Percentiles rank a stretch among this genome's conserved stretches.
These are phyloP conservation scores for Leccinum pachyderme DNA, from an alignment of 1,284 basidiomycete species.

Conservation along the genomic window DNA sequence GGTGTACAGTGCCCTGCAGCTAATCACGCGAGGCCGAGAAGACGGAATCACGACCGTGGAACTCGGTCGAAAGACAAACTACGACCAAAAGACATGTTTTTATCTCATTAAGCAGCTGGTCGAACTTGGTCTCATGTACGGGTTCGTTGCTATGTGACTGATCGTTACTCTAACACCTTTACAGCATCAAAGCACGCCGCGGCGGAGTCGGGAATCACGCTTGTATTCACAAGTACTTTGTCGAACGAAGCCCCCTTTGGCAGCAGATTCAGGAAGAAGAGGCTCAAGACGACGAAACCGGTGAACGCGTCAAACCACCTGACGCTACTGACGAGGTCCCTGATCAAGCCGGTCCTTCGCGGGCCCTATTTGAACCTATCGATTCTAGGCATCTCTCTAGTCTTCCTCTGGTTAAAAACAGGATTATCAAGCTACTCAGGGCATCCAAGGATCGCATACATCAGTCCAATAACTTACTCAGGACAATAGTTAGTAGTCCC, in stretches of 20 bases:
- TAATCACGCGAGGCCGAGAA: conserved; percentile 78
- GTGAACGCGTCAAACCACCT: conserved; percentile 28
- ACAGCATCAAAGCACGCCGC: conserved; percentile 69
- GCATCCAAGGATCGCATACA: conserved; percentile 66
- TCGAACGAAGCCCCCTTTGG: conserved; percentile 68
- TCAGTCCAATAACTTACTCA: conserved; percentile 64
- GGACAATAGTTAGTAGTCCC: conserved; percentile 55
- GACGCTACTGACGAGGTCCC: conserved; percentile 32
- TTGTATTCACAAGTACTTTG: conserved; percentile 77
- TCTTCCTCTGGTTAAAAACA: conserved; percentile 60
- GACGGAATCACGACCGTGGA: conserved; percentile 76
- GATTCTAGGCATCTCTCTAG: conserved; percentile 75
- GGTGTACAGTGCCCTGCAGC: conserved; percentile 84
- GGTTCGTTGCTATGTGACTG: conserved; percentile 4
- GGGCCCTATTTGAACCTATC: conserved; percentile 61
- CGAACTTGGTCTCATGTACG: conserved; percentile 73
- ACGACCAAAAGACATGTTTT: conserved; percentile 88
- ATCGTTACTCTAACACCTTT: conserved; percentile 5
- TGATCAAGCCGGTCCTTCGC: conserved; percentile 31
- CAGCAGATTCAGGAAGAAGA: conserved; percentile 70
- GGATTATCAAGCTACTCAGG: conserved; percentile 66
- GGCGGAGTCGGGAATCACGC: conserved; percentile 76
- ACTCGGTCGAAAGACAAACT: conserved; percentile 74
- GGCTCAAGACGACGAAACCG: conserved; percentile 38
- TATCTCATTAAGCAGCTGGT: conserved; percentile 77